Evolutionary conservation across 805 yeast species (phyloP), one percentile per base, ranked within the genome.

Genomic region (Hyphopichia homilentoma): DNA sequence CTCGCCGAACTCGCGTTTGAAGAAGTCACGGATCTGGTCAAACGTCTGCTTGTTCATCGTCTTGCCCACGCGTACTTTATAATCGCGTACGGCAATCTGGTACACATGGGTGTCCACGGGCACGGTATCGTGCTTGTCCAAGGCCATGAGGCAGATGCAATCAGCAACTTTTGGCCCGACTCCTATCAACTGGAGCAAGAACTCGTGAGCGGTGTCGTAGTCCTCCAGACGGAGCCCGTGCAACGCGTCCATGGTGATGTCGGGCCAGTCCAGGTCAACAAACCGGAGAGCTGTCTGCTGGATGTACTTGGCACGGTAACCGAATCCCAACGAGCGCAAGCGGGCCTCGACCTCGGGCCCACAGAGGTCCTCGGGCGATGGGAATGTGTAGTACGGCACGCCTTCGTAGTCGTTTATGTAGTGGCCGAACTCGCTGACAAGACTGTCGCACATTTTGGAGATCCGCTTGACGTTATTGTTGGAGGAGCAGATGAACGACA

Each of bases 141-240:
- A 65, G 2, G 93, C 80, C 97, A 93, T 90, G 27, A 93, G 65
- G 42, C 94, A 81, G 11, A 93, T 93, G 55, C 98, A 93, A 47
- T 93, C 98, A 0, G 98, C 97, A 2, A 93, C 97, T 59, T 93
- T 93, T 1, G 97, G 97, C 0, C 98, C 98, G 0, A 93, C 96
- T 1, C 98, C 98, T 3, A 74, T 67, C 45, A 84, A 81, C 39
- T 73, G 68, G 41, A 82, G 64, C 25, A 93, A 59, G 30, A 70
- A 77, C 5, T 68, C 64, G 39, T 79, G 83, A 2, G 81, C 79
- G 5, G 65, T 71, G 27, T 61, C 67, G 41, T 79, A 77, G 3
- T 68, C 52, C 24, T 60, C 50, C 1, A 54, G 41, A 7, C 88
- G 60, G 39, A 81, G 61, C 1, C 50, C 50, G 18, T 61, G 48